Evolutionary conservation across 192 early-diverging fungal genomes (phyloP), one percentile per base, ranked within the genome.

Genomic region (Coemansia aciculifera): DNA sequence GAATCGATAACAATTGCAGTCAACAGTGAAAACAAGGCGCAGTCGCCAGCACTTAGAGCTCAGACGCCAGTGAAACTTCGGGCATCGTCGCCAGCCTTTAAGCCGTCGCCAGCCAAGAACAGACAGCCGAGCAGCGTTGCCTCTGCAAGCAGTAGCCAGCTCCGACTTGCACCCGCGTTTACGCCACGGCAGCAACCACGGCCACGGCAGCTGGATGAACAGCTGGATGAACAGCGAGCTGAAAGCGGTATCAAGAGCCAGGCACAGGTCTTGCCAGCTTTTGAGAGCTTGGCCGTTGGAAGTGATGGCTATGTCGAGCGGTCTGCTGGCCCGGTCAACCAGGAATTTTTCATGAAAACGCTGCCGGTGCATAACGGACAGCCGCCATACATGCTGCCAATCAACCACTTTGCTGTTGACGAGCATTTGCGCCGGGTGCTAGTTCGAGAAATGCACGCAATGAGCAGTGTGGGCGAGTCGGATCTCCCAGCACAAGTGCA

Each of bases 361-460:
- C 56, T 71, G 7, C 51, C 21, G 27, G 10, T 3, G 3, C 51
- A 54, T 5, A 15, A 27, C 24, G 51, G 51, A 10, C 63, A 44
- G 12, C 38, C 27, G 10, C 85, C 91, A 21, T 87, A 96, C 67
- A 91, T 95, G 83, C 86, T 89, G 67, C 79, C 91, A 0, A 90
- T 91, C 46, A 89, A 92, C 56, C 74, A 90, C 63, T 95, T 96
- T 79, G 95, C 94, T 40, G 89, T 97, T 60, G 83, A 92, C 21
- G 95, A 97, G 62, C 71, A 84, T 32, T 81, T 97, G 39, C 86
- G 95, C 15, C 92, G 96, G 68, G 87, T 90, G 29, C 79, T 98
- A 56, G 86, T 87, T 29, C 72, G 84, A 46, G 87, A 89, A 63
- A 68, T 65, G 69, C 71, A 64, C 3, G 69, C 67, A 7, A 38